Evolutionary conservation across 202 grass and related monocot genomes (phyloP), one percentile per base, ranked within the genome.

Genomic region (Setaria italica): DNA sequence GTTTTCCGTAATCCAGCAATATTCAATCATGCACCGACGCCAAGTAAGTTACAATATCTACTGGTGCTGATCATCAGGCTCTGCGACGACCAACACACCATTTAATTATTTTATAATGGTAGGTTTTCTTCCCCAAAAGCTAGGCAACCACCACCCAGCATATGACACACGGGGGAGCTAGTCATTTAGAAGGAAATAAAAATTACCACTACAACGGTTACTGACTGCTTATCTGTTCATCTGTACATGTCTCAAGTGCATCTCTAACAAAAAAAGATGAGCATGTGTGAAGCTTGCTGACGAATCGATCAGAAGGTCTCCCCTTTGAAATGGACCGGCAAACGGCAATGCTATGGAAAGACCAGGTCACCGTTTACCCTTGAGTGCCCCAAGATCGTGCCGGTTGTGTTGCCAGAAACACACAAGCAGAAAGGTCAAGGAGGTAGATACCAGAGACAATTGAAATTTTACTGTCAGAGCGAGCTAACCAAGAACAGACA

Each of bases 1-100:
- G 89, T 87, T 90, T 90, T 87, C 57, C 80, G 87, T 87, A 85
- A 72, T 76, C 75, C 29, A 30, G 54, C 69, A 80, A 11, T 83
- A 83, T 29, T 75, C 35, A 83, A 79, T 73, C 84, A 83, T 67
- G 73, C 88, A 84, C 85, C 85, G 89, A 90, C 85, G 85, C 70
- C 53, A 76, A 30, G 41, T 62, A 83, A 49, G 73, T 35, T 90
- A 84, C 1, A 84, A 80, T 87, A 87, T 87, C 62, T 62, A 62
- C 72, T 11, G 60, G 62, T 37, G 17, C 72, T 54, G 71, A 54
- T 74, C 71, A 74, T 74, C 71, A 54, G 67, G 21, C 88, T 41
- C 4, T 80, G 25, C 9, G 20, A 83, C 37, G 84, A 62, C 80
- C 60, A 75, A 76, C 37, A 62, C 42, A 43, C 19, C 20, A 50